phyloP scores from a whole-genome alignment of 305 asterid genomes.

The Fraxinus baroniana region DNA sequence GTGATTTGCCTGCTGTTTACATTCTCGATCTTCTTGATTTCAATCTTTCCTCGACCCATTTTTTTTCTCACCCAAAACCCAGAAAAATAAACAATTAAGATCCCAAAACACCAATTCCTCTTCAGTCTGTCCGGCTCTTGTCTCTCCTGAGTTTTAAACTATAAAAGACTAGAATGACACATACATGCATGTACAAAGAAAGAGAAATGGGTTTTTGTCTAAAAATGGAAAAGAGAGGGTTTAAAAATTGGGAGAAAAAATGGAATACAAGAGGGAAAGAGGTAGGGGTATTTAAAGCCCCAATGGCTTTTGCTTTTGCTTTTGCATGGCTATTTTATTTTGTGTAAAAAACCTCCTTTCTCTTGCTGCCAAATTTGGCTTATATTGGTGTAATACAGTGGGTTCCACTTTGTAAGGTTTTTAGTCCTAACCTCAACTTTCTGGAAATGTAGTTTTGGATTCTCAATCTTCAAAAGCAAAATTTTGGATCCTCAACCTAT shows the following conservation, averaged over 20 bases:
- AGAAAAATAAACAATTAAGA: not conserved
- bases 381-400: not conserved
- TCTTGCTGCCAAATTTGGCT: conserved; percentile 1
- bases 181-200: not conserved
- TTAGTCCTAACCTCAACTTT: not conserved
- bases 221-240: not conserved
- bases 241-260: conserved; percentile 17
- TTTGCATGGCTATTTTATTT: conserved; percentile 27
- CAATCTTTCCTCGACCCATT: conserved; percentile 46
- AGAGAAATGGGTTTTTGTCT: not conserved
- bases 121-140: not conserved
- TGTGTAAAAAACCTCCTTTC: conserved; percentile 17
- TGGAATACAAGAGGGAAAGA: not conserved
- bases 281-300: conserved; percentile 14
- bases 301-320: conserved; percentile 33
- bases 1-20: conserved; percentile 34
- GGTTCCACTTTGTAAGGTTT: conserved; percentile 7
- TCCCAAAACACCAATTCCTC: not conserved
- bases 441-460: not conserved
- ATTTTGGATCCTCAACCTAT: not conserved
- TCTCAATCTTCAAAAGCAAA: not conserved
- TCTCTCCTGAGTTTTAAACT: not conserved
- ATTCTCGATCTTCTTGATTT: conserved; percentile 38
- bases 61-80: not conserved
- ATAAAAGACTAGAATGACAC: not conserved